phyloP scores from a whole-genome alignment of 176 grass and related monocot genomes.

The Ananas comosus region DNA sequence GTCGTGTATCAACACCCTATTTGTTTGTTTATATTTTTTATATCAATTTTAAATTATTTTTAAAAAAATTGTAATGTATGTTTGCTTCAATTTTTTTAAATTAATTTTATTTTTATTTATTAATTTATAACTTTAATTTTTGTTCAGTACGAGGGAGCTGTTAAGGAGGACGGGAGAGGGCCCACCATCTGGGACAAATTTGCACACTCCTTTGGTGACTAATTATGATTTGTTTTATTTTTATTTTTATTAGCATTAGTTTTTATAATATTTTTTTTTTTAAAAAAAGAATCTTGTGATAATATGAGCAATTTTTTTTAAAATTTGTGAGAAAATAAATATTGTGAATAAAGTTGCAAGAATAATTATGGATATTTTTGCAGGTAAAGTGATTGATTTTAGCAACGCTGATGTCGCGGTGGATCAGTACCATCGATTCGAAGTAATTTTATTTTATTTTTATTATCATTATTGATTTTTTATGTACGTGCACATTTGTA shows the following conservation, averaged over 20 bases:
- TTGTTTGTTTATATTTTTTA: too few species aligned
- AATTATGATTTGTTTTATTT: neutral
- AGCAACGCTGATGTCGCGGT: slow-evolving; percentile 45
- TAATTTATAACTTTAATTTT: too few species aligned
- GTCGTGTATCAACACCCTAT: too few species aligned
- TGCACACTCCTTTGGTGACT: neutral
- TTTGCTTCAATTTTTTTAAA: too few species aligned
- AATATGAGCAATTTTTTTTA: neutral
- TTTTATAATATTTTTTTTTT: neutral
- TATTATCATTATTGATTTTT: neutral
- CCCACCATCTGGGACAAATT: neutral
- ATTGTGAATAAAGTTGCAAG: neutral
- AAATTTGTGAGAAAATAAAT: neutral
- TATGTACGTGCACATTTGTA: too few species aligned
- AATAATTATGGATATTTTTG: neutral
- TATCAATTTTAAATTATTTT: too few species aligned
- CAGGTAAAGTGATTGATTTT: slow-evolving; percentile 23
- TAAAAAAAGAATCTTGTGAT: too few species aligned
- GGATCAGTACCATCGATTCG: slow-evolving; percentile 63
- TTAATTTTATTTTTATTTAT: too few species aligned
- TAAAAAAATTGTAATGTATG: too few species aligned
- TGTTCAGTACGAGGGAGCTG: neutral
- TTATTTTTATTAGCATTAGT: neutral
- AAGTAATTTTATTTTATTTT: slow-evolving; percentile 28
- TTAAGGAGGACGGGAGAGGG: neutral